A percentile compares a stretch with the other conserved stretches of the same genome.
Conservation (phyloP, 2,329 filamentous ascomycete genomes). For the Cladosporium halotolerans region DNA sequence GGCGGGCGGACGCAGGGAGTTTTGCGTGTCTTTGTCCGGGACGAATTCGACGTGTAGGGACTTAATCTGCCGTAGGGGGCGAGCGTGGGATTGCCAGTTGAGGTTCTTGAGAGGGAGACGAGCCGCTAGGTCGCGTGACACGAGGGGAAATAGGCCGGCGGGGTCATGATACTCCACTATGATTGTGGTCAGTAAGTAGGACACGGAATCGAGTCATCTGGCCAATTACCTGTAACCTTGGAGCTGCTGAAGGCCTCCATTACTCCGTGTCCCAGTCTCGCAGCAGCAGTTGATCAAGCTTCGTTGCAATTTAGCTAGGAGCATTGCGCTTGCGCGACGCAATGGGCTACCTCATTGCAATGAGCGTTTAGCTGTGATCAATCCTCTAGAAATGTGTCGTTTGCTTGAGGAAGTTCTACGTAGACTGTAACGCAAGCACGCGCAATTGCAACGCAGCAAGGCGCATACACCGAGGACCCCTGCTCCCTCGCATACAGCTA, state of each 20-base stretch:
- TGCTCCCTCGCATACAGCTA: no score
- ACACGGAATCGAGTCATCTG: not conserved
- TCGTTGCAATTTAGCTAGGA: slow-evolving; percentile 11
- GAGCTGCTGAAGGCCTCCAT: slow-evolving; percentile 38
- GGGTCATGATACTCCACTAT: slow-evolving; percentile 95
- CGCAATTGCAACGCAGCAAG: no score
- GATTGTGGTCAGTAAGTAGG: not conserved
- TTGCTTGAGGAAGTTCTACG: no score
- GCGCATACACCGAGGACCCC: no score
- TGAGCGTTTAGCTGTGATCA: not conserved
- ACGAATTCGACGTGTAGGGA: slow-evolving; percentile 85
- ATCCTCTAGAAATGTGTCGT: no score
- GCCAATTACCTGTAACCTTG: slow-evolving; percentile 43
- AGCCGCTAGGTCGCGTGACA: slow-evolving; percentile 69
- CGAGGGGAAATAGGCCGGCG: slow-evolving; percentile 74
- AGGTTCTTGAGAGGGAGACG: slow-evolving; percentile 83
- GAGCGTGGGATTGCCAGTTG: slow-evolving; percentile 92
- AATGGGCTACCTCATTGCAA: not conserved
- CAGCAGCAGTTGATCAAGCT: slow-evolving; percentile 6
- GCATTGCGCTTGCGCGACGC: slow-evolving; percentile 24
- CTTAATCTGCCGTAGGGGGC: slow-evolving; percentile 87
- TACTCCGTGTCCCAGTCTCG: slow-evolving; percentile 17
- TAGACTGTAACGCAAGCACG: not conserved
- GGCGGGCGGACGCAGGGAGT: slow-evolving; percentile 14
- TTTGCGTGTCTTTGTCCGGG: slow-evolving; percentile 35